phyloP scores from a whole-genome alignment of 495 filamentous ascomycete species.

The Talaromyces ruber region DNA sequence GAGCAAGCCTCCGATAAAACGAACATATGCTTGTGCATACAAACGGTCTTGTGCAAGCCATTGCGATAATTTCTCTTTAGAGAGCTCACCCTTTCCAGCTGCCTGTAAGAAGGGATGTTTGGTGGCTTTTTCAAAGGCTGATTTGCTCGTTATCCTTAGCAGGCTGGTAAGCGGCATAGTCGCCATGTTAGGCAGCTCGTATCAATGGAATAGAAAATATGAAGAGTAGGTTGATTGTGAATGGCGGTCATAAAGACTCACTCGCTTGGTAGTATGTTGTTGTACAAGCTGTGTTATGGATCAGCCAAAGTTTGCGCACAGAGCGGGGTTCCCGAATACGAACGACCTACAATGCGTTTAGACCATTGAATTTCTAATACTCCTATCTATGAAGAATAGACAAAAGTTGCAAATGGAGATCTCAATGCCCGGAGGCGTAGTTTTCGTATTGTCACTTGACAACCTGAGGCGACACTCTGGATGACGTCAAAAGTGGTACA shows the following conservation, averaged over 20 bases:
- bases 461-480: neutral
- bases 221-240: neutral
- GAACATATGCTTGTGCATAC: conserved; percentile 64
- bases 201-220: neutral
- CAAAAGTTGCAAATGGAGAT: neutral
- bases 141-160: conserved; percentile 31
- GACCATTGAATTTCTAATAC: neutral
- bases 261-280: neutral
- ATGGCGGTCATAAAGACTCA: neutral
- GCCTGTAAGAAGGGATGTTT: conserved; percentile 59
- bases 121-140: conserved; percentile 46
- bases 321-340: neutral
- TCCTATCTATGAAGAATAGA: neutral
- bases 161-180: conserved; percentile 40
- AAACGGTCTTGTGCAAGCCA: conserved; percentile 73
- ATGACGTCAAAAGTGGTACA: conserved; percentile 1
- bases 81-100: conserved; percentile 55
- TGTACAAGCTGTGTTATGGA: neutral
- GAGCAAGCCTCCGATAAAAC: conserved; percentile 60
- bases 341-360: neutral
- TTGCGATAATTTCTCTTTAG: conserved; percentile 44
- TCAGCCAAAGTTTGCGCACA: neutral
- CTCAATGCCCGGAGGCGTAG: neutral
- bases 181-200: neutral
- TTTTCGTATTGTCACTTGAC: neutral